phyloP scores from a whole-genome alignment of 768 basidiomycete species.

The Cantharellus anzutake region DNA sequence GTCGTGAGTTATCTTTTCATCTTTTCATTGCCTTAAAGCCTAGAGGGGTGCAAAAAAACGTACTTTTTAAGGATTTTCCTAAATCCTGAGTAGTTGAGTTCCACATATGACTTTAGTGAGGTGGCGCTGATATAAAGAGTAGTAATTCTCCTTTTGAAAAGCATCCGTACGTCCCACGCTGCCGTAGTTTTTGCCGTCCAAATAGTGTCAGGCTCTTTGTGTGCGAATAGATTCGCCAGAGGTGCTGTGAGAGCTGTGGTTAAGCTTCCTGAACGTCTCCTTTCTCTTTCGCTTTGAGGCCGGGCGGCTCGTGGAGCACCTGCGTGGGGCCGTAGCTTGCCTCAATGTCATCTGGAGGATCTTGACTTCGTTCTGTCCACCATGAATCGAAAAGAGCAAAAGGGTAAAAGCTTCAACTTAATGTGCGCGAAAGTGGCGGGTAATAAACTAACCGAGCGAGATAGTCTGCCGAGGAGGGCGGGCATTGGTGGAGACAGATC shows the following conservation, averaged over 20 bases:
- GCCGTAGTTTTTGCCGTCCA: slow-evolving; percentile 71
- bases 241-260: slow-evolving; percentile 12
- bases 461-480: too few relatives aligned
- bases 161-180: slow-evolving; percentile 61
- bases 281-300: too few relatives aligned
- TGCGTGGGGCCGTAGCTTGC: background rate
- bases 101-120: slow-evolving; percentile 68
- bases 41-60: slow-evolving; percentile 11
- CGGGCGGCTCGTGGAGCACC: too few relatives aligned
- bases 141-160: slow-evolving; percentile 82
- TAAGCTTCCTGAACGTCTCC: slow-evolving; percentile 8
- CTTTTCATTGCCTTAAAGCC: background rate
- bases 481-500: too few relatives aligned
- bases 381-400: too few relatives aligned
- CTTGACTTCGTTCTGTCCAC: too few relatives aligned
- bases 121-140: slow-evolving; percentile 59
- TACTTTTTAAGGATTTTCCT: slow-evolving; percentile 93
- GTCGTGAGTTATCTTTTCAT: background rate
- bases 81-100: slow-evolving; percentile 85
- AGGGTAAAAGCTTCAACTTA: too few relatives aligned
- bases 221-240: slow-evolving; percentile 30
- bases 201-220: slow-evolving; percentile 26
- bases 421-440: too few relatives aligned
- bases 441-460: too few relatives aligned
- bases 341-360: background rate